Percentiles rank a stretch among this genome's conserved stretches.
Conservation (phyloP, 2,329 filamentous ascomycete genomes). For the Cladosporium sp. region DNA sequence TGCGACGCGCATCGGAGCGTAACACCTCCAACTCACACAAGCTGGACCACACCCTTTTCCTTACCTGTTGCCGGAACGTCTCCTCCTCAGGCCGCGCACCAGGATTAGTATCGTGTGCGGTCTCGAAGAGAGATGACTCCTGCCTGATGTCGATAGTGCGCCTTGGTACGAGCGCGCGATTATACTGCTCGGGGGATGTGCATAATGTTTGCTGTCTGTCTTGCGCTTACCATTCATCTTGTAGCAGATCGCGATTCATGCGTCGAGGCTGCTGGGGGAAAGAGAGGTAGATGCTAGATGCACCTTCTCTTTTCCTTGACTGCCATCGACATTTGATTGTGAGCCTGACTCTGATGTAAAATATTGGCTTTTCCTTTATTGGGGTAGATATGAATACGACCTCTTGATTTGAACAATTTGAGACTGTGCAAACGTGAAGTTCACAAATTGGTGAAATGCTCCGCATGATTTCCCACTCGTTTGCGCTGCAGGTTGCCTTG, state of each 20-base stretch:
- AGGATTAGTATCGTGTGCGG: background rate
- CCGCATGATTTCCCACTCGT: background rate
- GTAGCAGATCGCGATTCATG: background rate
- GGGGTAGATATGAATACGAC: conserved; percentile 6
- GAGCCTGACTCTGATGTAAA: background rate
- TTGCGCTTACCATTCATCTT: background rate
- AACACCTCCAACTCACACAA: background rate
- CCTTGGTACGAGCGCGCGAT: background rate
- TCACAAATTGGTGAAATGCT: background rate
- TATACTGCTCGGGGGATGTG: conserved; percentile 11
- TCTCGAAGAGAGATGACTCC: background rate
- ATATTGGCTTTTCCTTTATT: background rate
- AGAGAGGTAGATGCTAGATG: background rate
- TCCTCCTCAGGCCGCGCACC: background rate
- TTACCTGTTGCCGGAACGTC: background rate
- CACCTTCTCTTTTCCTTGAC: background rate
- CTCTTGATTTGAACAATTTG: background rate
- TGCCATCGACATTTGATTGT: background rate
- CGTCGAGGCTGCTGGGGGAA: background rate
- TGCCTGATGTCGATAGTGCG: background rate
- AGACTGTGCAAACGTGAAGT: background rate
- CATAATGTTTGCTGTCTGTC: conserved; percentile 15
- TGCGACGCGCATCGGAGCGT: background rate
- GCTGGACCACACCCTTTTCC: background rate
- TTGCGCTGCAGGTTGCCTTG: background rate